phyloP scores from a whole-genome alignment of 23 red algal genomes.

The Pyropia haitanensis region DNA sequence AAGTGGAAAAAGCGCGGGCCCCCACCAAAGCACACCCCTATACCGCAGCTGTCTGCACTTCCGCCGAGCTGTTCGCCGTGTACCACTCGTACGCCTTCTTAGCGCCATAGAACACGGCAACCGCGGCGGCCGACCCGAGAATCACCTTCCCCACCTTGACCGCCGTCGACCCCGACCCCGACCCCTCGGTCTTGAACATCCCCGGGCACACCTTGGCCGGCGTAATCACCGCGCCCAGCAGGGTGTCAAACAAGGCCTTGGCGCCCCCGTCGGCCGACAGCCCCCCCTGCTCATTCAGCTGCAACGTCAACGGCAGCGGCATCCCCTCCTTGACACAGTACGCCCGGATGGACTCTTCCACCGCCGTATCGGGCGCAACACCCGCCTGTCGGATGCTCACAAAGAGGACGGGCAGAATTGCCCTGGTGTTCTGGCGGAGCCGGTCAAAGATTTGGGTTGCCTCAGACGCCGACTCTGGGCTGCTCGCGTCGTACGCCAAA shows the following conservation, averaged over 20 bases:
- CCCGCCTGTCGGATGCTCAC: neutral
- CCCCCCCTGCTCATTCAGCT: slow-evolving; percentile 5
- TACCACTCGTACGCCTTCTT: slow-evolving; percentile 55
- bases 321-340: slow-evolving; percentile 7
- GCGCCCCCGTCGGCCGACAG: slow-evolving; percentile 15
- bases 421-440: too few relatives aligned
- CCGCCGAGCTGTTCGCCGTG: slow-evolving; percentile 1
- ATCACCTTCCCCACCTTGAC: slow-evolving; percentile 28
- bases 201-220: slow-evolving; percentile 64
- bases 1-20: too few relatives aligned
- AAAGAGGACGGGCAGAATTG: slow-evolving; percentile 1
- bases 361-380: neutral
- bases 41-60: too few relatives aligned
- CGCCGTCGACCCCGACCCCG: neutral
- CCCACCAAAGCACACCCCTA: too few relatives aligned
- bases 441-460: too few relatives aligned
- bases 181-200: slow-evolving; percentile 30
- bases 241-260: slow-evolving; percentile 42
- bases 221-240: slow-evolving; percentile 37
- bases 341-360: neutral
- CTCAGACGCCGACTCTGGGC: too few relatives aligned
- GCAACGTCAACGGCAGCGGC: slow-evolving; percentile 1
- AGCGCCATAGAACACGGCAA: slow-evolving; percentile 28
- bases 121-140: slow-evolving; percentile 11
- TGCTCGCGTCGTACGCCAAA: too few relatives aligned